Percentiles rank a stretch among this genome's conserved stretches.
These are phyloP conservation scores for Casuarina glauca DNA, from an alignment of 306 rosid genomes.

Conservation along the genomic window DNA sequence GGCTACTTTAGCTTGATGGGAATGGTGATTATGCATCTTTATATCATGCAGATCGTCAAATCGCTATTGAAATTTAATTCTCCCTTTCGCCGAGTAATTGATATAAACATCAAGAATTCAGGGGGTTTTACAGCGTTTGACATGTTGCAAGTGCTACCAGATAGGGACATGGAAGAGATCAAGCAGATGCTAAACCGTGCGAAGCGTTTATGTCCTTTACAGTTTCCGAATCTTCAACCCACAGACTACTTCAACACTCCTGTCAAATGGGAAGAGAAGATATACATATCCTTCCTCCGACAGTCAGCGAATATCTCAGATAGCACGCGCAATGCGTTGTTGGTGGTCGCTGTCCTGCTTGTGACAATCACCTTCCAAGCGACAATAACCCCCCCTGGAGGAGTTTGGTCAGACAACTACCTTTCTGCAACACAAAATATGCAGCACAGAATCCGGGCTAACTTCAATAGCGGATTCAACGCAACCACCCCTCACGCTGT, in stretches of 20 bases:
- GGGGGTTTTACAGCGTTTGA: too few species aligned
- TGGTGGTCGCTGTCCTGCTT: conserved; percentile 26
- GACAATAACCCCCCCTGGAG: conserved; percentile 16
- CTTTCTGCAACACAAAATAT: not conserved
- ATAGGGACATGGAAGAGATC: too few species aligned
- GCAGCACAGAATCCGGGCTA: too few species aligned
- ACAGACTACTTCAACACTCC: not conserved
- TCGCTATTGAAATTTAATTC: too few species aligned
- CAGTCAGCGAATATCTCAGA: not conserved
- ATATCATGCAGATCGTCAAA: not conserved
- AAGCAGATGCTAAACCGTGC: too few species aligned
- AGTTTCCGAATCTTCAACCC: not conserved
- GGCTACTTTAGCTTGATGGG: too few species aligned
- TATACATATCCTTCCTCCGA: not conserved
- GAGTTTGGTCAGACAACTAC: not conserved
- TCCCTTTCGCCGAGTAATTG: too few species aligned
- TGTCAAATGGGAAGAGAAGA: not conserved
- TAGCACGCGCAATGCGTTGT: conserved; percentile 12
- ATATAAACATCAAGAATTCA: not conserved
- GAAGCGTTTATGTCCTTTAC: too few species aligned
- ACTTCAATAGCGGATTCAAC: too few species aligned
- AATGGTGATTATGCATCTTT: not conserved
- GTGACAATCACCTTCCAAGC: conserved; percentile 28
- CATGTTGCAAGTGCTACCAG: too few species aligned
- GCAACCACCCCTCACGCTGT: too few species aligned